Percentiles rank a stretch among this genome's conserved stretches.
Conservation (phyloP, 2,329 filamentous ascomycete genomes). For the Thielaviopsis punctulata region DNA sequence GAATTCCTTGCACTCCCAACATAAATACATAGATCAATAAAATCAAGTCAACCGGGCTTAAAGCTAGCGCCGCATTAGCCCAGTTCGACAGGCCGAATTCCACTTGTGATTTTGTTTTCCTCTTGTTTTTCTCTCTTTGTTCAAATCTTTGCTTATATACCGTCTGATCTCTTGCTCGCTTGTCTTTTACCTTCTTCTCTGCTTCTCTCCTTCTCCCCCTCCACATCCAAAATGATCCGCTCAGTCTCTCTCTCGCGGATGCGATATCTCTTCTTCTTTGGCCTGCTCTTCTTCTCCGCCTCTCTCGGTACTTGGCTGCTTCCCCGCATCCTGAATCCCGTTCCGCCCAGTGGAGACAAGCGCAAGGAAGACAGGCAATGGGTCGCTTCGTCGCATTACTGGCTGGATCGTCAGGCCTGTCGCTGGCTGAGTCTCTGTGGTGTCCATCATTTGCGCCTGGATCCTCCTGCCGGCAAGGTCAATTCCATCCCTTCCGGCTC, state of each 20-base stretch:
- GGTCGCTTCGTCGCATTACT: conserved; percentile 55
- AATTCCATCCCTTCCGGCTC: conserved; percentile 13
- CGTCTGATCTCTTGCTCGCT: background rate
- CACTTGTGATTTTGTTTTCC: background rate
- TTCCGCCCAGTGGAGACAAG: conserved; percentile 43
- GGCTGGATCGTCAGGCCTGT: conserved; percentile 60
- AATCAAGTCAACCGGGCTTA: too few species aligned
- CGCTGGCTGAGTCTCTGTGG: conserved; percentile 68
- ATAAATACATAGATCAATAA: too few species aligned
- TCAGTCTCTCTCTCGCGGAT: conserved; percentile 24
- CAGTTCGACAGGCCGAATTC: background rate
- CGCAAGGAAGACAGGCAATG: conserved; percentile 45
- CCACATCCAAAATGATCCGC: background rate
- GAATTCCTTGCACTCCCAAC: too few species aligned
- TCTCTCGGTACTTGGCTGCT: conserved; percentile 33
- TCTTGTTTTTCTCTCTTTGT: background rate
- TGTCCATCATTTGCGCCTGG: conserved; percentile 50
- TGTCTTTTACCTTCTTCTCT: background rate
- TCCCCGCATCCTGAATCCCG: conserved; percentile 42
- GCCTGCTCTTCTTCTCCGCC: conserved; percentile 24
- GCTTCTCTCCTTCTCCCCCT: background rate
- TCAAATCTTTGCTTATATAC: background rate
- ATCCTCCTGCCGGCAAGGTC: conserved; percentile 28
- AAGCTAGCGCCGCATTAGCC: too few species aligned
- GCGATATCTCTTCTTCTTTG: conserved; percentile 25